Base-by-base conservation (phyloP, 108 stramenopile species). In the Fragilariopsis cylindrus region DNA sequence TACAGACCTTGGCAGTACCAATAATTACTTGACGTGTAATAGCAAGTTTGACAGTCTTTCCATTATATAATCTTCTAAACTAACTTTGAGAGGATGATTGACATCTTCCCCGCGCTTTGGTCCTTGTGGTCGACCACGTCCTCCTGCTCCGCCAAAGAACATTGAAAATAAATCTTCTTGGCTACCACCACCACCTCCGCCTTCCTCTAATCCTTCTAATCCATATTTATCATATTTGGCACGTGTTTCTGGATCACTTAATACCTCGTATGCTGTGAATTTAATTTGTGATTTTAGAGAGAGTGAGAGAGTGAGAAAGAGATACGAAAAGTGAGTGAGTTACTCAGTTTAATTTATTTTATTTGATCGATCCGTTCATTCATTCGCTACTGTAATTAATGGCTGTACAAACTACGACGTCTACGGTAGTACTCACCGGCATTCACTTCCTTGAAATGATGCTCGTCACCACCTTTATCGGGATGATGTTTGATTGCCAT, bases 21-120 rank as follows among this genome's bases (percentile, higher is more conserved):
- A 93, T 85, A 58, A 96, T 94, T 60, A 96, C 88, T 74, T 97
- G 92, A 19, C 98, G 86, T 50, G 90, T 96, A 54, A 97, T 86
- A 12, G 88, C 89, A 7, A 98, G 66, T 65, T 94, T 94, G 66
- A 97, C 96, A 44, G 97, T 98, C 80, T 97, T 97, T 55, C 98
- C 98, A 65, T 93, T 97, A 90, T 94, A 99, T 7, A 98, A 73
- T 98, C 97, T 69, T 99, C 98, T 47, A 99, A 76, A 43, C 88
- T 83, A 16, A 96, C 96, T 69, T 90, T 90, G 69, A 99, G 73
- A 11, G 96, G 93, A 83, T 98, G 96, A 67, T 96, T 90, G 66
- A 97, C 86, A 65, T 92, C 87, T 16, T 96, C 96, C 8, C 97
- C 97, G 84, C 97, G 97, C 58, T 93, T 88, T 1, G 96, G 97